Evolutionary conservation across 2,329 filamentous ascomycete species (phyloP), one percentile per base, ranked within the genome.

Genomic region (Stromatinia cepivora): DNA sequence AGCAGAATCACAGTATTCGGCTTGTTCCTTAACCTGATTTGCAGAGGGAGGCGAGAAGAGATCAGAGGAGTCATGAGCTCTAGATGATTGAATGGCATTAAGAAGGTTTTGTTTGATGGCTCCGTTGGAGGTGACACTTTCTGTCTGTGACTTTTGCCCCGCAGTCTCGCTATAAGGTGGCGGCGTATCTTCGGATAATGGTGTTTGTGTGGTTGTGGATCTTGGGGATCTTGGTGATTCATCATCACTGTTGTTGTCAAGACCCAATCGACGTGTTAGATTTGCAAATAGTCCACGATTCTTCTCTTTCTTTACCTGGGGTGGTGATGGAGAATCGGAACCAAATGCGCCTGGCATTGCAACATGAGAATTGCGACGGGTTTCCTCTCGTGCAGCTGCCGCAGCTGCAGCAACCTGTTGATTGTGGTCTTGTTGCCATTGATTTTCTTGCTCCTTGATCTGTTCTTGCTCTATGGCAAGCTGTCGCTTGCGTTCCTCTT

Each of bases 1-100:
- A 34, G 83, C 90, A 73, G 88, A 86, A 81, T 97, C 94, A 79
- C 94, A 97, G 81, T 97, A 97, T 0, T 91, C 91, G 52, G 90
- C 87, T 74, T 92, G 91, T 79, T 97, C 93, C 77, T 91, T 91
- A 73, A 97, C 89, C 64, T 89, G 82, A 71, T 88, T 89, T 48
- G 91, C 90, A 66, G 87, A 82, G 0, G 92, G 92, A 31, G 88
- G 87, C 4, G 87, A 88, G 80, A 92, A 94, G n/a, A 97, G 81
- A 15, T 83, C 82, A 22, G 87, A 85, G 1, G 92, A 92, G 72
- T 92, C 90, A 79, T 94, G 90, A 0, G 93, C 84, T 50, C 93
- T 88, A 31, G 92, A 92, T 10, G 92, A 88, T 73, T 90, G 86
- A 77, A 97, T 89, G 3, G 94, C 93, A 69, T 90, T 91, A 56